Evolutionary conservation across 768 basidiomycete species (phyloP).

Genomic region (Naganishia antarctica): DNA sequence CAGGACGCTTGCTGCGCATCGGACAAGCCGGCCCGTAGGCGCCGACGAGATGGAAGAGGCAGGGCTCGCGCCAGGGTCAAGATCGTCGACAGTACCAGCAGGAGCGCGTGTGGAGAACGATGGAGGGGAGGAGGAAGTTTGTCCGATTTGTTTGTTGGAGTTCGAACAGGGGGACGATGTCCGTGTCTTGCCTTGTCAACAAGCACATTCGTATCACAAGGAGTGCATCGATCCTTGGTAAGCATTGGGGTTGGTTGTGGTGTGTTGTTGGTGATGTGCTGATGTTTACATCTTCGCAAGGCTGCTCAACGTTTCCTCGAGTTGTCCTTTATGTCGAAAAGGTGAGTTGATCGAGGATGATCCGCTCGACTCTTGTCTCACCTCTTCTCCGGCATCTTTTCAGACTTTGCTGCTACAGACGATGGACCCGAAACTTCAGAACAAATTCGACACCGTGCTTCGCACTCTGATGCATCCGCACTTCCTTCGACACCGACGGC

Average conservation of each 20-base stretch:
- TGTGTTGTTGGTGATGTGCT: neutral
- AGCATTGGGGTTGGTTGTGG: neutral
- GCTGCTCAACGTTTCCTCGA: slow-evolving; percentile 81
- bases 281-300: slow-evolving; percentile 53
- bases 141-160: slow-evolving; percentile 90
- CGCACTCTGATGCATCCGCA: slow-evolving; percentile 20
- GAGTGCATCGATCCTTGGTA: slow-evolving; percentile 72
- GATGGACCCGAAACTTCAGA: neutral
- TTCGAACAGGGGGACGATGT: slow-evolving; percentile 92
- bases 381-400: neutral
- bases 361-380: neutral
- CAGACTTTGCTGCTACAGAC: slow-evolving; percentile 18
- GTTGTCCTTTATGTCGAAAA: slow-evolving; percentile 87
- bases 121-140: slow-evolving; percentile 75
- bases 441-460: neutral
- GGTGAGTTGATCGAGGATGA: slow-evolving; percentile 53
- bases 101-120: slow-evolving; percentile 46
- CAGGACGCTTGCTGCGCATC: slow-evolving; percentile 22
- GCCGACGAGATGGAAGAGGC: too few species aligned
- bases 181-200: slow-evolving; percentile 83
- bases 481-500: slow-evolving; percentile 24
- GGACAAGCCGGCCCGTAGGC: neutral
- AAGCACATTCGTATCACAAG: slow-evolving; percentile 84
- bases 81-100: too few species aligned
- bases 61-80: too few species aligned